phyloP scores from a whole-genome alignment of 345 rosid species.

The Gossypium ekmanianum region DNA sequence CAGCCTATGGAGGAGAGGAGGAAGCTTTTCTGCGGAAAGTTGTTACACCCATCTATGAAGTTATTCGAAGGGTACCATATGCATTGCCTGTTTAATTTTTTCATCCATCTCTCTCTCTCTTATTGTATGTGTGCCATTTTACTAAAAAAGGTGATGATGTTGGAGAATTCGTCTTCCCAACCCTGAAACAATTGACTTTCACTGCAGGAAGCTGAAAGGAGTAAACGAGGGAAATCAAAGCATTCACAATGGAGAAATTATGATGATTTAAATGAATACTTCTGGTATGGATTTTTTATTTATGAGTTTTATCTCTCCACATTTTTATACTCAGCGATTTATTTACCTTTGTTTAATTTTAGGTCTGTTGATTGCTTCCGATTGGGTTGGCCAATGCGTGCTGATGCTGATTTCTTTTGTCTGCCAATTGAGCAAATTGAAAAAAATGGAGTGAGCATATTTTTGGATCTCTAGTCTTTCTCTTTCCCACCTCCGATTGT shows the following conservation, averaged over 20 bases:
- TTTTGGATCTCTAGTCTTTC: constrained; percentile 6
- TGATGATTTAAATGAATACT: constrained; percentile 94
- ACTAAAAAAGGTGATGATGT: background rate
- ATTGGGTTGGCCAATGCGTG: constrained; percentile 99
- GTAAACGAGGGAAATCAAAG: constrained; percentile 82
- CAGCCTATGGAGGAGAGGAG: constrained; percentile 96
- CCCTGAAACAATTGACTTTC: constrained; percentile 8
- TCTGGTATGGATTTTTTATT: constrained; percentile 53
- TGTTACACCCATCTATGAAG: constrained; percentile 84
- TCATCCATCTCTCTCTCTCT: background rate
- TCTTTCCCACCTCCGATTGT: background rate
- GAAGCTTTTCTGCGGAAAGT: constrained; percentile 94
- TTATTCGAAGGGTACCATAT: constrained; percentile 60
- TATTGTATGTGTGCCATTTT: background rate
- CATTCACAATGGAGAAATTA: constrained; percentile 99
- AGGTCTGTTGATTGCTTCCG: constrained; percentile 99
- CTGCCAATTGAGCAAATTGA: constrained; percentile 36
- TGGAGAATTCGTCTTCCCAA: background rate
- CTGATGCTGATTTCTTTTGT: constrained; percentile 87
- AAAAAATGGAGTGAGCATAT: constrained; percentile 59
- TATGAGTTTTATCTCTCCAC: constrained; percentile 3
- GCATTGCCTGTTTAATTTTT: background rate
- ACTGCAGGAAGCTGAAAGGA: constrained; percentile 83
- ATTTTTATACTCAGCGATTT: constrained; percentile 6
- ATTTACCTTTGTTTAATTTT: constrained; percentile 22